Evolutionary conservation across 2,329 filamentous ascomycete species (phyloP), one percentile per base, ranked within the genome.

Genomic region (Hortaea werneckii): DNA sequence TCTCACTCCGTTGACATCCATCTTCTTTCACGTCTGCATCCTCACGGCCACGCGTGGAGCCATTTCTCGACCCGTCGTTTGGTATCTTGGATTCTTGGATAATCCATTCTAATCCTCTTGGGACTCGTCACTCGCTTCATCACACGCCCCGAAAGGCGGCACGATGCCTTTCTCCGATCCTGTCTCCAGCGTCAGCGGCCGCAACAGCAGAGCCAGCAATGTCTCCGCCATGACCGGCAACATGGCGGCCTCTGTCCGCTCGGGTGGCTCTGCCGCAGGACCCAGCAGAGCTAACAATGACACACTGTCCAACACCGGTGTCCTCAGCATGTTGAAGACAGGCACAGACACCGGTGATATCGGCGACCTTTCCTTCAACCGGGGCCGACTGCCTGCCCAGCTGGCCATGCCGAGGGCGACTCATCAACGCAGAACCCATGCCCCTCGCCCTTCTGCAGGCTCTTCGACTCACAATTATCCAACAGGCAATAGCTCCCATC

Each of bases 271-370:
- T 47, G 46, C 56, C 40, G 43, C 62, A 47, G 47, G 56, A 13
- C 43, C 40, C 11, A 37, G 37, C 60, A 35, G 32, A n/a, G 9
- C 32, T 35, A 35, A 35, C 32, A 50, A 53, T 56, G 50, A 59
- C 55, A 49, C 59, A 58, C 42, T 61, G 58, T 44, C 55, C 52
- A 61, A 63, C 46, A 66, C 67, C 27, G 69, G 67, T 37, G 65
- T 74, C 49, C 61, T 70, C 58, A 71, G 67, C 50, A 74, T 74
- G 71, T 67, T 74, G 45, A 67, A 68, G 47, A 73, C 70, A 8
- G 67, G 67, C 6, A 74, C 69, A 1, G 71, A 74, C 54, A 65
- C 71, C 41, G 70, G 70, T 42, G 67, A 72, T 49, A 59, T 74
- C 41, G 67, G 63, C 8, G 57, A 63, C 28, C 57, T 71, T 12